Evolutionary conservation across 2,329 filamentous ascomycete genomes (phyloP).

Genomic region (Neonectria punicea): DNA sequence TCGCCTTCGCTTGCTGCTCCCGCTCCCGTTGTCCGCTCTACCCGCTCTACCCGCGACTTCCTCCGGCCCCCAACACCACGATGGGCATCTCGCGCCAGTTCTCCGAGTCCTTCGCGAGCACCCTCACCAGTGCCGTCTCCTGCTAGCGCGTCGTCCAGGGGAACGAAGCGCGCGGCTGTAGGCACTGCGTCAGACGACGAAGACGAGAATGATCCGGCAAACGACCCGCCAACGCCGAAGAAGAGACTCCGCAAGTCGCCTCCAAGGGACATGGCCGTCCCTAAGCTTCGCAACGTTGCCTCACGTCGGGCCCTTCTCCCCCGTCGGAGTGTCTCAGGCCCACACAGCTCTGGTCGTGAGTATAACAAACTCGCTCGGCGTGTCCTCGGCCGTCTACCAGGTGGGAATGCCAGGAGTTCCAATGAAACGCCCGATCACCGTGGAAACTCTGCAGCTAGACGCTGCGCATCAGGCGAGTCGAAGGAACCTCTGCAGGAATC

Average conservation of each 20-base stretch:
- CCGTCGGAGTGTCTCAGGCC: constrained; percentile 44
- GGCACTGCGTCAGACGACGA: constrained; percentile 51
- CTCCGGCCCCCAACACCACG: constrained; percentile 38
- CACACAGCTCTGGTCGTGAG: constrained; percentile 33
- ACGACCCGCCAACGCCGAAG: constrained; percentile 45
- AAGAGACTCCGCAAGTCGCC: constrained; percentile 66
- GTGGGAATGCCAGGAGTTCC: constrained; percentile 33
- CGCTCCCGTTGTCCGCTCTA: constrained; percentile 30
- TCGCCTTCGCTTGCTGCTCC: constrained; percentile 35
- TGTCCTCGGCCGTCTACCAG: constrained; percentile 39
- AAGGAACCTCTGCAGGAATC: constrained; percentile 33
- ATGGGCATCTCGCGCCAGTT: constrained; percentile 41
- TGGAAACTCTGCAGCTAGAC: constrained; percentile 28
- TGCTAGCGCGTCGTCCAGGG: constrained; percentile 52
- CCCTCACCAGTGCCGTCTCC: constrained; percentile 46
- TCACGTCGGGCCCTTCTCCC: constrained; percentile 39
- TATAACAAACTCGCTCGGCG: constrained; percentile 41
- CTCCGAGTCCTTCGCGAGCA: constrained; percentile 34
- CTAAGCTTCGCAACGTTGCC: constrained; percentile 46
- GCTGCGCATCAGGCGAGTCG: constrained; percentile 31
- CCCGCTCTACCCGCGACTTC: constrained; percentile 29
- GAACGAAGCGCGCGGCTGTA: constrained; percentile 61
- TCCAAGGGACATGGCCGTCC: constrained; percentile 54
- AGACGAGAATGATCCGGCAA: constrained; percentile 32
- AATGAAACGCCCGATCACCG: constrained; percentile 30